Evolutionary conservation across 1,284 basidiomycete genomes (phyloP).

Genomic region (Singerocomus rubriflavus): DNA sequence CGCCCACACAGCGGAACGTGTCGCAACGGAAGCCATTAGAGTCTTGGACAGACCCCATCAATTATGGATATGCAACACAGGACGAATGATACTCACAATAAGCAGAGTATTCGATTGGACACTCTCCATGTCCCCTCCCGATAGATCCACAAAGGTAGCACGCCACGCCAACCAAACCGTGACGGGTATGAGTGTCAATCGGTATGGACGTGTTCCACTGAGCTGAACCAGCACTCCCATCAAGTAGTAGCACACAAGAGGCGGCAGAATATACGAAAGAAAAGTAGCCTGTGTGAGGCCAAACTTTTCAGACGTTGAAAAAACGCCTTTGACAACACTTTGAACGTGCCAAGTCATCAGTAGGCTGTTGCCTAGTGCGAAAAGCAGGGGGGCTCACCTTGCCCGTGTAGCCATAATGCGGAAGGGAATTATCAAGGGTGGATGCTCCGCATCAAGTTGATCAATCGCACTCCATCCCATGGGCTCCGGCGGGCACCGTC

Average conservation of each 20-base stretch:
- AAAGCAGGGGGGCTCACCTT: conserved; percentile 12
- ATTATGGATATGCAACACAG: not conserved
- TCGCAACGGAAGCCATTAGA: conserved; percentile 18
- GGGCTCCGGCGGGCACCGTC: no score
- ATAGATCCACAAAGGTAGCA: conserved; percentile 19
- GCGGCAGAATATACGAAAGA: conserved; percentile 21
- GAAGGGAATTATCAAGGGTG: not conserved
- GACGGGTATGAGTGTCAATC: conserved; percentile 23
- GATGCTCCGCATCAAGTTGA: not conserved
- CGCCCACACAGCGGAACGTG: conserved; percentile 21
- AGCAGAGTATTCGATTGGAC: conserved; percentile 15
- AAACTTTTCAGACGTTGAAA: conserved; percentile 8
- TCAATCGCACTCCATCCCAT: not conserved
- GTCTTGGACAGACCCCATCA: conserved; percentile 5
- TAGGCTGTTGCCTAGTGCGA: not conserved
- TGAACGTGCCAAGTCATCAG: not conserved
- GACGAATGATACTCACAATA: conserved; percentile 15
- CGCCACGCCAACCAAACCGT: conserved; percentile 21
- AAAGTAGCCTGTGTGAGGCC: conserved; percentile 10
- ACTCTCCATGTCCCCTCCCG: conserved; percentile 13
- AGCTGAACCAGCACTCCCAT: conserved; percentile 30
- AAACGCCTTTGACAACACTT: not conserved
- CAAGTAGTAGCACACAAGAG: conserved; percentile 22
- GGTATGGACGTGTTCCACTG: conserved; percentile 17
- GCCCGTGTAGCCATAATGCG: conserved; percentile 8